Evolutionary conservation across 306 rosid species (phyloP).

Genomic region (Medicago ruthenica): DNA sequence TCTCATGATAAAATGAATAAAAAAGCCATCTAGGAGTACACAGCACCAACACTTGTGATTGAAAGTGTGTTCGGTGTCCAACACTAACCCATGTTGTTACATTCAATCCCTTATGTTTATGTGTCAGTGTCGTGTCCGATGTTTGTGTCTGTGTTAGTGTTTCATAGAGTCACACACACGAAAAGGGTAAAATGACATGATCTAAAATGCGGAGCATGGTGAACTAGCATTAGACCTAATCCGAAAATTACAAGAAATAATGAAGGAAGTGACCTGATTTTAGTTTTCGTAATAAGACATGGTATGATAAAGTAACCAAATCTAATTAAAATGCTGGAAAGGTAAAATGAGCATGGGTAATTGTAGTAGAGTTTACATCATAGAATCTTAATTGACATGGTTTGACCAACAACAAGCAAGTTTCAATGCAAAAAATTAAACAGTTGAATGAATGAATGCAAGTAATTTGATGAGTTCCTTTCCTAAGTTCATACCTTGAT

Average conservation of each 20-base stretch:
- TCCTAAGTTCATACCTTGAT: neutral
- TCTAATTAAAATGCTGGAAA: no score
- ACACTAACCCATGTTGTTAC: neutral
- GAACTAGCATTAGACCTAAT: neutral
- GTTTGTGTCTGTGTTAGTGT: neutral
- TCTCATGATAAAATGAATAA: slow-evolving; percentile 25
- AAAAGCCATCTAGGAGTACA: neutral
- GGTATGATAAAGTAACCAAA: no score
- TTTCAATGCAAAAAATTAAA: neutral
- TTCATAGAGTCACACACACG: neutral
- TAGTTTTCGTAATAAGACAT: no score
- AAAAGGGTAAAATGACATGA: neutral
- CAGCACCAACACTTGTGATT: neutral
- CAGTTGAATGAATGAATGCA: neutral
- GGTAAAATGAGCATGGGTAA: no score
- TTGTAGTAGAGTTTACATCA: neutral
- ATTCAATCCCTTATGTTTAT: neutral
- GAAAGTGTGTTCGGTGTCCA: neutral
- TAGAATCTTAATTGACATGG: slow-evolving; percentile 33
- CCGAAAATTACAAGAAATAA: slow-evolving; percentile 7
- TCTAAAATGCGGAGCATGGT: neutral
- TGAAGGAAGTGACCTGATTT: no score
- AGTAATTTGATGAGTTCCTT: neutral
- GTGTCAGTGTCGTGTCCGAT: neutral
- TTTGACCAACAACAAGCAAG: slow-evolving; percentile 23